Conservation (phyloP, 2,329 filamentous ascomycete species). For the Leptographium galeiforme region DNA sequence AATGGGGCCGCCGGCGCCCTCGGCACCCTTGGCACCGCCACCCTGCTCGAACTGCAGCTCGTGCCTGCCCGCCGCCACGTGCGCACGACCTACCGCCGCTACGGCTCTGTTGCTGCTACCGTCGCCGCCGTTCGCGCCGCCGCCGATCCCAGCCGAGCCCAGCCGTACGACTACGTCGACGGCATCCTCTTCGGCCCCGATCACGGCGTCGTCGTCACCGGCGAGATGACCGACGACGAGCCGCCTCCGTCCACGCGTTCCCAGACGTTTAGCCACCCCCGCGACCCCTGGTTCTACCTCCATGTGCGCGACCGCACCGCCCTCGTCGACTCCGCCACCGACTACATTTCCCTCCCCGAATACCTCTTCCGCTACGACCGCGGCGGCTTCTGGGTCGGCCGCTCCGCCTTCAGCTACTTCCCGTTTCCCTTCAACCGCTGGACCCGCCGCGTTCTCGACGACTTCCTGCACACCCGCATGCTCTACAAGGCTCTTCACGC, state of each 20-base stretch:
- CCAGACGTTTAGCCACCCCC: conserved; percentile 43
- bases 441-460: conserved; percentile 56
- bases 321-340: conserved; percentile 16
- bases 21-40: conserved; percentile 55
- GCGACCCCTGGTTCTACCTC: conserved; percentile 67
- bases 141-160: conserved; percentile 7
- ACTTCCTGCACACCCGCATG: conserved; percentile 62
- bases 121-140: conserved; percentile 30
- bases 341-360: conserved; percentile 54
- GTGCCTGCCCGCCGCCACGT: conserved; percentile 48
- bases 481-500: conserved; percentile 60
- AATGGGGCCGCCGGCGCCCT: conserved; percentile 52
- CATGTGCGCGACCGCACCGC: conserved; percentile 39
- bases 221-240: conserved; percentile 41
- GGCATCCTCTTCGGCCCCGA: conserved; percentile 52
- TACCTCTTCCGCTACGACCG: conserved; percentile 69
- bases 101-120: conserved; percentile 29
- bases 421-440: conserved; percentile 47
- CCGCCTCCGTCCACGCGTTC: conserved; percentile 20
- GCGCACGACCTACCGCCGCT: conserved; percentile 46
- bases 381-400: conserved; percentile 61
- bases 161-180: conserved; percentile 50
- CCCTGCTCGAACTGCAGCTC: conserved; percentile 50
- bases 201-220: conserved; percentile 54
- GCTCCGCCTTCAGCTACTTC: conserved; percentile 55